These are phyloP conservation scores for Fusarium beomiforme DNA, from an alignment of 2,329 filamentous ascomycete genomes.

Conservation along the genomic window DNA sequence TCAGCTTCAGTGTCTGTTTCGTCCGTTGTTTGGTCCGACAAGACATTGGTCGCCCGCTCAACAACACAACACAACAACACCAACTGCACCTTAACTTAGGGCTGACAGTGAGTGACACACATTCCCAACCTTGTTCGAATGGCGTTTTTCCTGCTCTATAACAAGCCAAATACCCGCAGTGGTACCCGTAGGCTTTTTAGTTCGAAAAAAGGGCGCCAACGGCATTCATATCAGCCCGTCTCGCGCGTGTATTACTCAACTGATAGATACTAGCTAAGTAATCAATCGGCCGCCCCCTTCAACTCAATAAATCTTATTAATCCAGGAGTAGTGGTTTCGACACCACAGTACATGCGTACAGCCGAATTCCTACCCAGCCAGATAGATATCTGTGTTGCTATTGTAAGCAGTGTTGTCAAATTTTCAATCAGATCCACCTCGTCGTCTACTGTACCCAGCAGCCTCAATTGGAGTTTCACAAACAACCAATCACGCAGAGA, in stretches of 20 bases:
- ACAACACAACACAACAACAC: constrained; percentile 2
- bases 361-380: not conserved
- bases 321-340: not conserved
- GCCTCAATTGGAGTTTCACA: not conserved
- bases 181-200: not conserved
- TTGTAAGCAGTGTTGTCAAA: constrained; percentile 32
- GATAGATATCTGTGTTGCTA: constrained; percentile 12
- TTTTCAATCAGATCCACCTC: constrained; percentile 23
- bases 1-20: constrained; percentile 21
- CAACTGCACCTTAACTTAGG: constrained; percentile 17
- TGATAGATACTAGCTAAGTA: not conserved
- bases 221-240: constrained; percentile 7
- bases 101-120: constrained; percentile 31
- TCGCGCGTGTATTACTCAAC: constrained; percentile 17
- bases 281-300: not conserved
- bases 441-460: constrained; percentile 24
- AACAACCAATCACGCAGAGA: constrained; percentile 11
- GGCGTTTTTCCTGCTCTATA: constrained; percentile 4
- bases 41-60: constrained; percentile 5
- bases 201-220: constrained; percentile 2
- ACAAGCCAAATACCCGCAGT: not conserved
- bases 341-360: not conserved
- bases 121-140: constrained; percentile 11
- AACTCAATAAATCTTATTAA: constrained; percentile 23
- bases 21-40: constrained; percentile 29